Percentiles rank a stretch among this genome's conserved stretches.
phyloP scores from a whole-genome alignment of 345 rosid genomes.

The Hibiscus trionum region DNA sequence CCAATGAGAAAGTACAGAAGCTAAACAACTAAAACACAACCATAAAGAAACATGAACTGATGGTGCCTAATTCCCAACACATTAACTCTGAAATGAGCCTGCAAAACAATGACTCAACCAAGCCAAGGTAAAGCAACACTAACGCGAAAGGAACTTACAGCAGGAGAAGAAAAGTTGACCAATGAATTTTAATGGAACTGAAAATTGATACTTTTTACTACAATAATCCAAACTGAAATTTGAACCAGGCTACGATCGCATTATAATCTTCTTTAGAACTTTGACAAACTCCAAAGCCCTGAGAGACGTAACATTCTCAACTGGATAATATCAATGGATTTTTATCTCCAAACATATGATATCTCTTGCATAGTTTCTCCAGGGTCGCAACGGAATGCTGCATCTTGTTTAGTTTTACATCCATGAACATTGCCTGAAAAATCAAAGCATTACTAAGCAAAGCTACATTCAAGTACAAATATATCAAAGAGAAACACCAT shows the following conservation, averaged over 20 bases:
- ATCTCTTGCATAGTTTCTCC: conserved; percentile 63
- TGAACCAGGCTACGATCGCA: not conserved
- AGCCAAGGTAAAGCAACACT: no score
- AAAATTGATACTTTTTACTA: not conserved
- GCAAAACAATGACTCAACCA: no score
- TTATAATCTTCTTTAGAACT: not conserved
- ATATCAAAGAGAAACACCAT: not conserved
- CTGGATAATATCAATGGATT: conserved; percentile 52
- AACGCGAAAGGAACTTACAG: no score
- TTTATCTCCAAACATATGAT: conserved; percentile 38
- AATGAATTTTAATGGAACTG: not conserved
- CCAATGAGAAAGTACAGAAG: no score
- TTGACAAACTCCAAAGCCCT: not conserved
- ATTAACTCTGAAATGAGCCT: no score
- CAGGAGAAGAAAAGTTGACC: no score
- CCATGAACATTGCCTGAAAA: conserved; percentile 75
- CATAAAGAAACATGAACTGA: no score
- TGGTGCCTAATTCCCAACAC: no score
- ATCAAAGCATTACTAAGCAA: not conserved
- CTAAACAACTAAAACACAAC: no score
- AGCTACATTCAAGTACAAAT: not conserved
- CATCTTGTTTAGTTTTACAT: conserved; percentile 73
- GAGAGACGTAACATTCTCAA: conserved; percentile 14
- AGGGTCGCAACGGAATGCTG: conserved; percentile 72
- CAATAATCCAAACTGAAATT: not conserved